Evolutionary conservation across 2,329 filamentous ascomycete genomes (phyloP).

Genomic region (Colletotrichum sp.): DNA sequence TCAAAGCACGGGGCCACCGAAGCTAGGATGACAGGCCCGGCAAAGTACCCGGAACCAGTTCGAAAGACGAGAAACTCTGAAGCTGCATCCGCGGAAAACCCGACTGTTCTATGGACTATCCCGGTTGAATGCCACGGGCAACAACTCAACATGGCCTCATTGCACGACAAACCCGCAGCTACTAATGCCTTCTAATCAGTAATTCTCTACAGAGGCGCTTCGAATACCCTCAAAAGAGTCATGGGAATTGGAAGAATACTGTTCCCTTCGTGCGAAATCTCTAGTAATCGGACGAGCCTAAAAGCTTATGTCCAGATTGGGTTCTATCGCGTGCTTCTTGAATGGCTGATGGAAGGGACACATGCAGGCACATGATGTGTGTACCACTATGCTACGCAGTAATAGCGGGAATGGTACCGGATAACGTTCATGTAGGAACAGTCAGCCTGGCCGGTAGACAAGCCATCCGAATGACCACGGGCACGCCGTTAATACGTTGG

Average conservation of each 20-base stretch:
- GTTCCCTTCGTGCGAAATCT: neutral
- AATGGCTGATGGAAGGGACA: neutral
- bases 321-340: neutral
- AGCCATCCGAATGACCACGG: neutral
- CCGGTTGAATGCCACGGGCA: neutral
- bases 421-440: neutral
- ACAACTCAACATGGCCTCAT: neutral
- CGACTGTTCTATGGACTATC: neutral
- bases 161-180: neutral
- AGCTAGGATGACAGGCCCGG: neutral
- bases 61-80: neutral
- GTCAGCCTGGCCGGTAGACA: neutral
- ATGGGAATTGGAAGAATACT: neutral
- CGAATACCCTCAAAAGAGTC: neutral
- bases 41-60: neutral
- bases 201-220: neutral
- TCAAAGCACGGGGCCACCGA: neutral
- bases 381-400: too few relatives aligned
- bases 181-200: neutral
- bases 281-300: neutral
- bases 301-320: neutral
- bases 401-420: neutral
- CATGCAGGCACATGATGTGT: neutral
- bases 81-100: neutral
- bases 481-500: too few relatives aligned